Base-by-base conservation (phyloP, 768 basidiomycete genomes). In the Naematelia aurantialba region DNA sequence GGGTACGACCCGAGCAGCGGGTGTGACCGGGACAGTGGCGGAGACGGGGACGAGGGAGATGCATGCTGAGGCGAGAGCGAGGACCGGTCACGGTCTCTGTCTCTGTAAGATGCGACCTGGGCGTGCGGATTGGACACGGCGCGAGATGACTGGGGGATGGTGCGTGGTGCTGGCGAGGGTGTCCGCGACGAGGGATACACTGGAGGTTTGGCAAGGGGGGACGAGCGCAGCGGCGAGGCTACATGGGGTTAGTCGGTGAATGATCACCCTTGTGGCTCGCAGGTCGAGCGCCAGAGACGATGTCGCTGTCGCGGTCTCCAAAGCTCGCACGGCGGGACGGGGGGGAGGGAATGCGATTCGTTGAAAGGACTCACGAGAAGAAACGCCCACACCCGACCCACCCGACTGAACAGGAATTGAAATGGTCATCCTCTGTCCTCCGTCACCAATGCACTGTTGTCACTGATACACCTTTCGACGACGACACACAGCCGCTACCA, bases 1-100 rank as follows among this genome's bases (percentile, higher is more conserved):
- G 70, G 72, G 50, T 75, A 76, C 19, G 73, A 74, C 14, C 75
- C 75, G 5, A 73, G 66, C 5, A 76, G 48, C 2, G 75, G 74
- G 24, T 70, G 76, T 11, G 71, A 73, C 45, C 67, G 69, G 22
- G 71, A 73, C 49, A 67, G 53, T 25, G 62, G 66, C 27, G 60
- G 61, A 8, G 67, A 65, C 26, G 62, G 60, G 4, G 66, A 30
- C 5, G 34, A 39, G 34, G n/a, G 19, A 47, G n/a, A 10, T 21
- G 46, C n/a, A 47, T 60, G 29, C 29, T 50, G 24, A 19, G 58
- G 39, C 21, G 27, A 47, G 25, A 21, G n/a, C 11, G 46, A 47
- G 8, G n/a, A 21, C 21, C n/a, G n/a, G 46, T 47, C 25, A 10
- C 19, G n/a, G n/a, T n/a, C n/a, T n/a, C n/a, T n/a, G n/a, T n/a